These are phyloP conservation scores for Neonectria faginata DNA, from an alignment of 2,329 filamentous ascomycete species.

Conservation along the genomic window DNA sequence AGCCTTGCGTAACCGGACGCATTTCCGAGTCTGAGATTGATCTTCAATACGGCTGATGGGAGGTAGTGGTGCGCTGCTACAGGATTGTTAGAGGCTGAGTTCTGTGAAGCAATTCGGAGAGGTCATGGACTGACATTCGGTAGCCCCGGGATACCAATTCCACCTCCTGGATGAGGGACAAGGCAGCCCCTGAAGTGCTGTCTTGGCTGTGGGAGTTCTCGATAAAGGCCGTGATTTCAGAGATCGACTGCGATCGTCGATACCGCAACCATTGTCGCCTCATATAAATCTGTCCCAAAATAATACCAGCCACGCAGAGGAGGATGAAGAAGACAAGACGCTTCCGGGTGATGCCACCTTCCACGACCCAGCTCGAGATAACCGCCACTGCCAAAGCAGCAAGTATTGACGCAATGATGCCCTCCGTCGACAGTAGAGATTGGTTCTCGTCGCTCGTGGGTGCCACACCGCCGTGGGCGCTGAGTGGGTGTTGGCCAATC, in stretches of 20 bases:
- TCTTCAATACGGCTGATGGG: constrained; percentile 95
- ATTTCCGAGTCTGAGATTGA: constrained; percentile 80
- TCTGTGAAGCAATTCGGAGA: background rate
- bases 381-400: constrained; percentile 74
- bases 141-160: constrained; percentile 94
- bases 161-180: constrained; percentile 92
- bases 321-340: constrained; percentile 62
- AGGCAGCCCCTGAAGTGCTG: constrained; percentile 77
- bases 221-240: constrained; percentile 76
- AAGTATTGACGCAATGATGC: constrained; percentile 61
- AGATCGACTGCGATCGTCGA: constrained; percentile 78
- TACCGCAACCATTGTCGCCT: constrained; percentile 85
- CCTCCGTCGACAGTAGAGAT: constrained; percentile 56
- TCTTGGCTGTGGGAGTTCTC: constrained; percentile 84
- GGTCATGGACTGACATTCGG: constrained; percentile 70
- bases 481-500: constrained; percentile 48
- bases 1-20: constrained; percentile 81
- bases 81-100: constrained; percentile 19
- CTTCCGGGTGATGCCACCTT: constrained; percentile 67
- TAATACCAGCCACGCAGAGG: constrained; percentile 65
- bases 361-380: constrained; percentile 77
- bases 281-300: constrained; percentile 75
- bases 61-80: constrained; percentile 85
- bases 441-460: constrained; percentile 37
- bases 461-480: constrained; percentile 32